These are phyloP conservation scores for Venturia aucupariae DNA, from an alignment of 2,329 filamentous ascomycete genomes.

Conservation along the genomic window DNA sequence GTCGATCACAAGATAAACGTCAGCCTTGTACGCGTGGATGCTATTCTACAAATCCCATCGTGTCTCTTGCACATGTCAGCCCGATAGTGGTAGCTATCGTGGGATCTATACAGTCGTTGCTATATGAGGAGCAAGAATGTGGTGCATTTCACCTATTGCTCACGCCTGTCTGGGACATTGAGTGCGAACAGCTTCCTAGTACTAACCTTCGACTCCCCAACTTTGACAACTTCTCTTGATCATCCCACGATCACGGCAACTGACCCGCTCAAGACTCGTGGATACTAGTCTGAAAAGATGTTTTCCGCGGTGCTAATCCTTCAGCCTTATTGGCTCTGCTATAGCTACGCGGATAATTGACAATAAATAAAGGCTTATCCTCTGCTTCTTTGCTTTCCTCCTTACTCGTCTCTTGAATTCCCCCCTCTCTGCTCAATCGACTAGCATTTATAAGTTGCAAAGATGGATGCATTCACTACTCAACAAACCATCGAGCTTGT, in stretches of 20 bases:
- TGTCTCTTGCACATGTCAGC: background rate
- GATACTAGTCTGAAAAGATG: background rate
- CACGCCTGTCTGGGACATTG: too few relatives aligned
- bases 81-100: background rate
- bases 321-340: background rate
- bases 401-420: background rate
- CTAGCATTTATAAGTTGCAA: background rate
- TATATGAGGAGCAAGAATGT: too few relatives aligned
- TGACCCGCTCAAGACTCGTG: background rate
- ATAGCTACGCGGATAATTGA: too few relatives aligned
- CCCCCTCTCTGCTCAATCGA: background rate
- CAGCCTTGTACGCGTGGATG: background rate
- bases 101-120: too few relatives aligned
- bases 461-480: constrained; percentile 1
- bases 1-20: background rate
- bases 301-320: background rate
- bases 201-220: too few relatives aligned
- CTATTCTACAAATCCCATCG: background rate
- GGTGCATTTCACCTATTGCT: too few relatives aligned
- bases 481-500: constrained; percentile 2
- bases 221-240: too few relatives aligned
- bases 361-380: too few relatives aligned
- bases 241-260: too few relatives aligned
- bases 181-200: too few relatives aligned
- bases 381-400: background rate